Conservation (phyloP, 139 green algal species). For the Volvox africanus region DNA sequence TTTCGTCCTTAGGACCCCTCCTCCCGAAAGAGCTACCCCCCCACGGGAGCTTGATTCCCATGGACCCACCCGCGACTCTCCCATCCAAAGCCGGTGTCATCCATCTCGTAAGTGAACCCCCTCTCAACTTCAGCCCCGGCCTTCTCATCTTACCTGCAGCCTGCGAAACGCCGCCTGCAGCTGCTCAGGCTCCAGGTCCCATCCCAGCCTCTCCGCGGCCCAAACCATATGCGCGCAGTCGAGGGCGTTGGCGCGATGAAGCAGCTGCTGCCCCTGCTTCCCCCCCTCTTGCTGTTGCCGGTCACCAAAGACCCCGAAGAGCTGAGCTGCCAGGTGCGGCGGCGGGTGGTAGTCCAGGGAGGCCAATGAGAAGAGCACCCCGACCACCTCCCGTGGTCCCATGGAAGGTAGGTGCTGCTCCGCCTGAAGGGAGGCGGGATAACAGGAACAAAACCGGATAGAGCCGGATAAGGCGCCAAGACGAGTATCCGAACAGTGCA, state of each 20-base stretch:
- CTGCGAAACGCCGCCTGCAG: neutral
- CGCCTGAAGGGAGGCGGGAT: neutral
- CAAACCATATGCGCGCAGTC: constrained; percentile 1
- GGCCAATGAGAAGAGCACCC: constrained; percentile 24
- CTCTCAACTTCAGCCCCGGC: neutral
- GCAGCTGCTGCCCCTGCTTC: neutral
- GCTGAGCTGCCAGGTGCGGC: neutral
- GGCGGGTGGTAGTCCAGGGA: constrained; percentile 19
- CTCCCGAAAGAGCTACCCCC: too few species aligned
- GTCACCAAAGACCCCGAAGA: neutral
- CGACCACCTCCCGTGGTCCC: constrained; percentile 18
- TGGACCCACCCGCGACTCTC: too few species aligned
- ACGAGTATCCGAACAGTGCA: neutral
- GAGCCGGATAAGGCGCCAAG: neutral
- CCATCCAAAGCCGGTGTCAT: too few species aligned
- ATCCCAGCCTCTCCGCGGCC: neutral
- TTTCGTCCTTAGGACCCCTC: too few species aligned
- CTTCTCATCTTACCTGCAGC: neutral
- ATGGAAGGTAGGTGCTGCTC: constrained; percentile 31
- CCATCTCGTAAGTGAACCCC: too few species aligned
- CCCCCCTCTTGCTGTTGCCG: neutral
- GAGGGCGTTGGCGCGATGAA: neutral
- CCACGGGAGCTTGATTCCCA: too few species aligned
- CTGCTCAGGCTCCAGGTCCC: neutral
- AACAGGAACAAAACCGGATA: neutral